Base-by-base conservation (phyloP, 805 yeast species). In the Phaffomyces antillensis region DNA sequence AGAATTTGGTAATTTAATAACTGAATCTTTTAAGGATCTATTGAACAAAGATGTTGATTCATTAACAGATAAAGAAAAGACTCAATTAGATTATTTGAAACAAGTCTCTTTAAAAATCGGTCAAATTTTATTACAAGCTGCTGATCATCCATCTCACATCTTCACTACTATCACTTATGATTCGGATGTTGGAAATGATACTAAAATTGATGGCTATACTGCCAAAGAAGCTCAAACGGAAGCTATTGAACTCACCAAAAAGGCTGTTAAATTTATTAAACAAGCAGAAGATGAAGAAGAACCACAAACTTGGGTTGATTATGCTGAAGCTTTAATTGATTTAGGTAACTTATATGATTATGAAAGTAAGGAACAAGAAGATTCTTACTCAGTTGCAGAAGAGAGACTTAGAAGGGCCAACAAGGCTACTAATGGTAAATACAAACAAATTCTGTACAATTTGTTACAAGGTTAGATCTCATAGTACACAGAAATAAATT, bases 271-370 rank as follows among this genome's bases (percentile, higher is more conserved):
- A 34, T 76, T 76, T 55, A 67, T 89, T 44, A 63, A 69, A 44
- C 64, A 68, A 44, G 83, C 89, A 0, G 77, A 81, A 60, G 79
- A 79, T 41, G 80, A 77, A 17, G 86, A 81, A 39, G 87, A 83
- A 36, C 95, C 95, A 0, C 83, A 81, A 47, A 71, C 84, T 6
- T 84, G 91, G 86, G 95, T 82, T 12, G 76, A 79, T 56, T 73
- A 85, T 39, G 96, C 96, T 1, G 98, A 91, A 62, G 90, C 95
- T 1, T 70, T 78, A 56, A 86, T 91, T 32, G 77, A 84, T 15
- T 66, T 86, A 52, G 96, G 90, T 15, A 90, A 89, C 54, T 60
- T 89, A 41, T 70, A 74, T 48, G 86, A 81, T 9, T 66, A 76
- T 24, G 88, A 83, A 25, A 71, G 83, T 42, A 65, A 67, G 31